Base-by-base conservation (phyloP, 768 basidiomycete species). In the Psilocybe azurescens region DNA sequence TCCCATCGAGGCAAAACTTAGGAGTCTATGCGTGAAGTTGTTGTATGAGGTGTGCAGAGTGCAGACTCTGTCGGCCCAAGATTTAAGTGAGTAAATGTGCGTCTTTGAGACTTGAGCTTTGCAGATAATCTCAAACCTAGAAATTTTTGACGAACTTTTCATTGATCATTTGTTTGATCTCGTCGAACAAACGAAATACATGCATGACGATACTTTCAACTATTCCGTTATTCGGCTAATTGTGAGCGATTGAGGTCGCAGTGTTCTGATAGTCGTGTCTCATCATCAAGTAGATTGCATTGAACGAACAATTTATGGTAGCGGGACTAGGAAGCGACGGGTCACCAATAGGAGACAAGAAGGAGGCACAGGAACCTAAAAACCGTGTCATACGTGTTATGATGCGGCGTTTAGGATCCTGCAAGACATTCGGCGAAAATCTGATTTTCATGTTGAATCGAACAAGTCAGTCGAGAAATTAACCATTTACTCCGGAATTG, bases 261-360 rank as follows among this genome's bases (percentile, higher is more conserved):
- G 54, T 57, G 9, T 32, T 14, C 28, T 47, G 14, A 33, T 47
- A 55, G 2, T 33, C 0, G n/a, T 55, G 10, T 53, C 24, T 61
- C 59, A 16, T 64, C 14, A 9, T 44, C 33, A 20, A 7, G 1
- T 69, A 96, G 94, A 89, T 95, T 33, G 89, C 95, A 0, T 80
- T 99, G 32, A 99, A 98, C 70, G 97, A 99, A 73, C 96, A 99
- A 75, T 99, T 97, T 77, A 99, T 99, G 97, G 95, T 98, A 5
- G 89, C 93, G 0, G 86, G 87, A 3, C 71, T 95, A 47, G 67
- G 69, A 16, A 70, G 61, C 32, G 78, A 80, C 60, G 58, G 73
- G 36, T 56, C 67, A 48, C 62, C 58, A 36, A 64, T 60, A 39
- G 56, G 58, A 14, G 65, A 61, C 52, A 72, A 60, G 51, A 67